Base-by-base conservation (phyloP, 208 protist species). In the Crithidia acanthocephali region DNA sequence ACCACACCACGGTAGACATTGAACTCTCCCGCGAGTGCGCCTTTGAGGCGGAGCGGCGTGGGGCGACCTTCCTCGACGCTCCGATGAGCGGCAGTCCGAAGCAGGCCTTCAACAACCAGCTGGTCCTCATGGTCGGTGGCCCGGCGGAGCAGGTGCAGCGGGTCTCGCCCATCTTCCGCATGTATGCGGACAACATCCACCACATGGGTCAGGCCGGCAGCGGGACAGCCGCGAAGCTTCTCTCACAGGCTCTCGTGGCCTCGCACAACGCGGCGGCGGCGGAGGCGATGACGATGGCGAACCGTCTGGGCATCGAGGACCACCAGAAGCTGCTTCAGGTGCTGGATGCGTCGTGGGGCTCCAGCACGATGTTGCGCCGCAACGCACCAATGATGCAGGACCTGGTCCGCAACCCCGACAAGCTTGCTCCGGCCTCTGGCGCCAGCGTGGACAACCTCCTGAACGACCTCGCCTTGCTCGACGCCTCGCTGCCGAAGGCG, bases 1-100 rank as follows among this genome's bases (percentile, higher is more conserved):
- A 95, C 74, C 93, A 97, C 88, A 95, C 89, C 15, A 95, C 93
- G 15, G 86, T 93, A 10, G 93, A 95, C 68, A 76, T 91, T 23
- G 82, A 83, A 58, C 80, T 90, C 7, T 85, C 89, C 42, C 78
- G 85, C 16, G 82, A 93, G 78, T 93, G 86, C 50, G 88, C 82
- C 18, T 72, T 59, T 27, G 82, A 84, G 63, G 89, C 89, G 55
- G 79, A 67, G 70, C 51, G 70, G 20, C 87, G 88, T 30, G 90
- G 87, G 18, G 88, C 87, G n/a, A 80, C 78, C 50, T 97, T 90
- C 63, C 80, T 97, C 30, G 92, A 97, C 53, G 90, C 89, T 3
- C 90, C 92, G 9, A 92, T 95, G 83, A 92, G 83, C 60, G 92
- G 92, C 63, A 93, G 83, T 53, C 88, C 92, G 13, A 81, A 85